phyloP scores from a whole-genome alignment of 225 moss, liverwort and hornwort genomes.

The Thuidium tamariscinum region DNA sequence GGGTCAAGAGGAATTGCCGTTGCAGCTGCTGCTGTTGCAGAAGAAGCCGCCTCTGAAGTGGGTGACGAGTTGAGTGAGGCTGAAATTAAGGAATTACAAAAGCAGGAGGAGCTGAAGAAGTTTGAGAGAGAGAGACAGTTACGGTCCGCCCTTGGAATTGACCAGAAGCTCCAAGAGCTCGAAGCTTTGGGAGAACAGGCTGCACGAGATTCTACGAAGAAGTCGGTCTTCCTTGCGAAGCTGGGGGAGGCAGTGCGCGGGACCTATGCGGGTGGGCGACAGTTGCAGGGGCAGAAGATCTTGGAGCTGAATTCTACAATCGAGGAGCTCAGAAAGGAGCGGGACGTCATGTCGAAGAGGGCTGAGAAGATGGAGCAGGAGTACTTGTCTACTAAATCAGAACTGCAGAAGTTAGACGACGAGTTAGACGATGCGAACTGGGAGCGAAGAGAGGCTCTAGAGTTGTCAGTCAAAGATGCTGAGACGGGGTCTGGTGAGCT shows the following conservation, averaged over 20 bases:
- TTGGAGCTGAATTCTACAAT: conserved; percentile 35
- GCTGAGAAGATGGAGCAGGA: conserved; percentile 27
- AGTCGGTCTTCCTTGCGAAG: conserved; percentile 8
- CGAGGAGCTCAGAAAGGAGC: conserved; percentile 36
- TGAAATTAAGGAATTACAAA: conserved; percentile 26
- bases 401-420: conserved; percentile 29
- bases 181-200: conserved; percentile 27
- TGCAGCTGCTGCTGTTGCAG: conserved; percentile 40
- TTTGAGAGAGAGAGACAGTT: conserved; percentile 31
- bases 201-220: conserved; percentile 15
- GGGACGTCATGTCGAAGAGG: not conserved
- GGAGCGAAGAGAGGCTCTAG: conserved; percentile 17
- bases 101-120: conserved; percentile 18
- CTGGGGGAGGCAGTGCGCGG: conserved; percentile 35
- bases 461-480: conserved; percentile 19
- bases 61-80: conserved; percentile 20
- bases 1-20: conserved; percentile 32
- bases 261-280: conserved; percentile 14
- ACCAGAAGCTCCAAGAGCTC: conserved; percentile 29
- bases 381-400: conserved; percentile 11
- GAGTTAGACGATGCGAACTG: conserved; percentile 1
- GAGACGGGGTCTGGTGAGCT: conserved; percentile 20
- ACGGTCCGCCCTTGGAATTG: conserved; percentile 19
- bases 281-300: conserved; percentile 24
- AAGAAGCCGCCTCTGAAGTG: not conserved